A percentile compares a stretch with the other conserved stretches of the same genome.
phyloP scores from a whole-genome alignment of 805 yeast species.

The Wickerhamomyces silvicola region DNA sequence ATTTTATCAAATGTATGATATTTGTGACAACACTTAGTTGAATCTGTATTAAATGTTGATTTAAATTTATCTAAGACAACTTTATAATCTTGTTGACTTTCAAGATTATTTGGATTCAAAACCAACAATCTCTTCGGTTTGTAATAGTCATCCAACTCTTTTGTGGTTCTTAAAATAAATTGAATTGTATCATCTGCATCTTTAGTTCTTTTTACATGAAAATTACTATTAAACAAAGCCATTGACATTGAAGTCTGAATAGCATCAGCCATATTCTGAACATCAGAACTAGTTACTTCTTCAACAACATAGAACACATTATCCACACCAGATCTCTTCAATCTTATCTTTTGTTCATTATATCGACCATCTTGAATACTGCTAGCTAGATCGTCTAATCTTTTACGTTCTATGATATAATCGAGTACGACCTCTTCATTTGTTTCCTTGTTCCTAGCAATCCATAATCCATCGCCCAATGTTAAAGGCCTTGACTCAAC shows the following conservation, averaged over 20 bases:
- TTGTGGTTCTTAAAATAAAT: slow-evolving; percentile 47
- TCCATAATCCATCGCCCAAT: slow-evolving; percentile 88
- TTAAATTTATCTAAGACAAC: slow-evolving; percentile 36
- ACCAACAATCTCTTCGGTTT: slow-evolving; percentile 36
- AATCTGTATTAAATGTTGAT: slow-evolving; percentile 32
- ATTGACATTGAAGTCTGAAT: slow-evolving; percentile 71
- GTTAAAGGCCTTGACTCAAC: slow-evolving; percentile 54
- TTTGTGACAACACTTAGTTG: slow-evolving; percentile 37
- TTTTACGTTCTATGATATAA: slow-evolving; percentile 83
- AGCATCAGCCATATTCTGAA: slow-evolving; percentile 49
- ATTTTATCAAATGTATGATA: slow-evolving; percentile 55
- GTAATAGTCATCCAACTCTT: slow-evolving; percentile 35
- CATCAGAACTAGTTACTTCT: slow-evolving; percentile 48
- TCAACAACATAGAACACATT: slow-evolving; percentile 77
- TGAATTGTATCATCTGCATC: slow-evolving; percentile 70
- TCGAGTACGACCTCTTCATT: slow-evolving; percentile 65
- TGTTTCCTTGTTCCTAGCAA: slow-evolving; percentile 59
- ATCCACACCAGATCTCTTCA: slow-evolving; percentile 60
- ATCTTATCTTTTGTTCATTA: slow-evolving; percentile 76
- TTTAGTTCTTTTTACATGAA: slow-evolving; percentile 61
- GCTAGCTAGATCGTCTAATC: slow-evolving; percentile 76
- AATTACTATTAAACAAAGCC: slow-evolving; percentile 58
- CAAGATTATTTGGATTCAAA: slow-evolving; percentile 43
- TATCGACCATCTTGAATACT: slow-evolving; percentile 88
- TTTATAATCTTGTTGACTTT: slow-evolving; percentile 45